Conservation (phyloP, 345 rosid species). For the Gossypium sturtianum region DNA sequence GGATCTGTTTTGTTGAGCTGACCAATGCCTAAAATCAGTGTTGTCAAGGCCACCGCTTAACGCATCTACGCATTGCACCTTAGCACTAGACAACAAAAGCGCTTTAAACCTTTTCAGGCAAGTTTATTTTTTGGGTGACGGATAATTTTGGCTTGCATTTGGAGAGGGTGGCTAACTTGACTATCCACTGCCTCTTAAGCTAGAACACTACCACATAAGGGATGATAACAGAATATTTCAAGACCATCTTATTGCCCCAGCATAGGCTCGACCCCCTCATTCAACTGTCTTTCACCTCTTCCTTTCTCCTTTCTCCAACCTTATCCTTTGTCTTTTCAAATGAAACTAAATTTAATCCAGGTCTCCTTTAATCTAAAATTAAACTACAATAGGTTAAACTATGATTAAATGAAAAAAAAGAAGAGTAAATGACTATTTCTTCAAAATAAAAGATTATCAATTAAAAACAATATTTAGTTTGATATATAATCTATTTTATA, state of each 20-base stretch:
- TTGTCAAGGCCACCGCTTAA: no score
- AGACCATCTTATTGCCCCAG: background rate
- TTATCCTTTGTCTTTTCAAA: background rate
- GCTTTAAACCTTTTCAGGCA: no score
- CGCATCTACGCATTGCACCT: no score
- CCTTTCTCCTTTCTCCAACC: background rate
- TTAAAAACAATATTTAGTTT: background rate
- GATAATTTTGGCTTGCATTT: no score
- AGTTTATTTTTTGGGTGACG: no score
- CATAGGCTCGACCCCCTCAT: background rate
- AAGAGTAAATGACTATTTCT: background rate
- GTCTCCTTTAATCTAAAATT: background rate
- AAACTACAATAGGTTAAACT: background rate
- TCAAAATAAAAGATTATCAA: background rate
- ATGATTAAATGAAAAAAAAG: background rate
- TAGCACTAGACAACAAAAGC: no score
- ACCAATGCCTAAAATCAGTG: no score
- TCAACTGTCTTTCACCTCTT: background rate
- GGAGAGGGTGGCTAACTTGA: background rate
- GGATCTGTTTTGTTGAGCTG: no score
- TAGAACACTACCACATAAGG: background rate
- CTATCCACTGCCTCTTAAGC: background rate
- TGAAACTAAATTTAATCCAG: background rate
- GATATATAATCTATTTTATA: background rate
- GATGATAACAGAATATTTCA: background rate